Conservation (phyloP, 2,329 filamentous ascomycete species). For the Mycosphaerella sp. region DNA sequence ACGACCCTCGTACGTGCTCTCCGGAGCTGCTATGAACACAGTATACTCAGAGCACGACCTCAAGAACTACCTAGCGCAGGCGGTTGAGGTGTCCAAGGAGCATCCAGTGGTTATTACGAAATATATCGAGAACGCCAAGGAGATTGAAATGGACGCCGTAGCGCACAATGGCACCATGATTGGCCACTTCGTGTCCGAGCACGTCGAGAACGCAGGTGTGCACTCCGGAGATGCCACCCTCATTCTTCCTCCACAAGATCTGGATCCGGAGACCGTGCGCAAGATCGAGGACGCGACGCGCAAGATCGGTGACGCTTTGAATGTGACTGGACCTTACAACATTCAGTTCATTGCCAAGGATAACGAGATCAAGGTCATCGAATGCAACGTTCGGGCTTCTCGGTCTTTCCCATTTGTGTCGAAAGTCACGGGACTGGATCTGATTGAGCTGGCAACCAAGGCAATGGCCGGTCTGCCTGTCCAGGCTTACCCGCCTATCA, state of each 20-base stretch:
- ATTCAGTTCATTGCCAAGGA: slow-evolving; percentile 99
- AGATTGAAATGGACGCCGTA: slow-evolving; percentile 99
- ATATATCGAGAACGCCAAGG: slow-evolving; percentile 98
- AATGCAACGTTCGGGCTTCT: slow-evolving; percentile 95
- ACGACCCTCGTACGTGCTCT: slow-evolving; percentile 91
- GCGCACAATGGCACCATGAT: slow-evolving; percentile 83
- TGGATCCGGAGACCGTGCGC: slow-evolving; percentile 79
- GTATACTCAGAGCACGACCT: slow-evolving; percentile 95
- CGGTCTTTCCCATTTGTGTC: slow-evolving; percentile 97
- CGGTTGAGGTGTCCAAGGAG: slow-evolving; percentile 85
- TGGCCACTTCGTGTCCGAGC: slow-evolving; percentile 95
- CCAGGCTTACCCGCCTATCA: slow-evolving; percentile 70
- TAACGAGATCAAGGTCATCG: slow-evolving; percentile 99
- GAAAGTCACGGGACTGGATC: slow-evolving; percentile 95
- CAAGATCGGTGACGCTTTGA: slow-evolving; percentile 90
- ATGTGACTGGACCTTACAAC: slow-evolving; percentile 95
- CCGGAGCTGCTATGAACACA: slow-evolving; percentile 98
- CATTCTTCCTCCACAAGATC: slow-evolving; percentile 88
- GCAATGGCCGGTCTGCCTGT: slow-evolving; percentile 86
- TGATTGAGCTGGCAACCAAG: slow-evolving; percentile 98
- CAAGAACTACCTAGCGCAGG: slow-evolving; percentile 80
- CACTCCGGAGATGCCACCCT: slow-evolving; percentile 97
- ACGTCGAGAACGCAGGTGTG: slow-evolving; percentile 97
- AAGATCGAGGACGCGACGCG: slow-evolving; percentile 91
- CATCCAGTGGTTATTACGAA: slow-evolving; percentile 98